phyloP scores from a whole-genome alignment of 352 stramenopile species.

The Globisporangium irregulare region DNA sequence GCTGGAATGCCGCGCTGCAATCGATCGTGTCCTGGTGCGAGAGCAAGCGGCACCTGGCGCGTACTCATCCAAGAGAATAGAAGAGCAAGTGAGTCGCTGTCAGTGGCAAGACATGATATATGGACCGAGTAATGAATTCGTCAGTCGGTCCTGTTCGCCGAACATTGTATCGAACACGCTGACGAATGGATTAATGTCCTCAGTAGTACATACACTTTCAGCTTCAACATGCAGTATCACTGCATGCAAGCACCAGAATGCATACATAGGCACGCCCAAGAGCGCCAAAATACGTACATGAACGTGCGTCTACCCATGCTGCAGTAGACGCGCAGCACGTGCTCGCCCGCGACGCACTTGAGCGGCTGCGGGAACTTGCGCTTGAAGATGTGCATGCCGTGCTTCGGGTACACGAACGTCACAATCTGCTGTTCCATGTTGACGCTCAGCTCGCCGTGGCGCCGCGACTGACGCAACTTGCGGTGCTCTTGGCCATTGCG shows the following conservation, averaged over 20 bases:
- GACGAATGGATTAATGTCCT: neutral
- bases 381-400: constrained; percentile 31
- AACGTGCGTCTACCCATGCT: constrained; percentile 39
- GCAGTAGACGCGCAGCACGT: constrained; percentile 45
- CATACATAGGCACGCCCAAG: constrained; percentile 23
- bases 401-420: constrained; percentile 41
- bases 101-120: neutral
- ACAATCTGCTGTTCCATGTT: constrained; percentile 31
- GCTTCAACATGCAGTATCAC: neutral
- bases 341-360: constrained; percentile 40
- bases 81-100: neutral
- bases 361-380: constrained; percentile 51
- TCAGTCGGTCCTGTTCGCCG: neutral
- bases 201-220: neutral
- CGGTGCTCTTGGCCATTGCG: neutral
- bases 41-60: constrained; percentile 15
- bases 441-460: constrained; percentile 38
- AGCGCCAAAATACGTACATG: constrained; percentile 26
- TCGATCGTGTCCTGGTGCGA: constrained; percentile 9
- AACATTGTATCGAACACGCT: constrained; percentile 8
- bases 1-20: constrained; percentile 11
- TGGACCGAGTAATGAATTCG: neutral
- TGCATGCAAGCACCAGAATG: neutral
- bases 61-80: neutral
- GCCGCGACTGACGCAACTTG: constrained; percentile 31